Conservation (phyloP, 306 rosid species). For the Rosa chinensis region DNA sequence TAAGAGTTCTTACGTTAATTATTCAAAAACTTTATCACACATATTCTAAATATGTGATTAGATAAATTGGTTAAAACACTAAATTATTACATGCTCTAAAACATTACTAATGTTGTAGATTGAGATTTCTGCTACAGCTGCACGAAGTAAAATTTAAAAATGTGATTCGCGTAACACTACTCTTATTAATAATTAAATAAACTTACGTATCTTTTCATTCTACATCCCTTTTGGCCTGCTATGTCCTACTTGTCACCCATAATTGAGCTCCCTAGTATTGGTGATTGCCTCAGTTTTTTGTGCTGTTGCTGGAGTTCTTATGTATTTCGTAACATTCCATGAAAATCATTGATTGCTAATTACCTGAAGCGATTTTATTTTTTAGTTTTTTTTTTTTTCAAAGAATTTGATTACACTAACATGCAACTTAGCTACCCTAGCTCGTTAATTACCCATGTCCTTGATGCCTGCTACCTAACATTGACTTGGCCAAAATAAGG, state of each 20-base stretch:
- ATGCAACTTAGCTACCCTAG: background rate
- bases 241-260: background rate
- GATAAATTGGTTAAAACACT: too few relatives aligned
- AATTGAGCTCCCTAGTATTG: background rate
- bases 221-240: constrained; percentile 9
- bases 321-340: too few relatives aligned
- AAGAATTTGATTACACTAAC: background rate
- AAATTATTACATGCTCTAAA: too few relatives aligned
- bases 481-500: background rate
- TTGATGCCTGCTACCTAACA: constrained; percentile 11
- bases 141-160: too few relatives aligned
- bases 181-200: too few relatives aligned
- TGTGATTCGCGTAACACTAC: too few relatives aligned
- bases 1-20: background rate
- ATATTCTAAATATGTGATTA: too few relatives aligned
- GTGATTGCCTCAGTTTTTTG: background rate
- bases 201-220: too few relatives aligned
- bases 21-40: background rate
- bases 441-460: background rate
- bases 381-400: background rate
- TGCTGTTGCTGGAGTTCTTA: background rate
- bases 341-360: background rate
- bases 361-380: background rate
- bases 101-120: too few relatives aligned
- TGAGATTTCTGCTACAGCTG: too few relatives aligned